A percentile compares a stretch with the other conserved stretches of the same genome.
These are phyloP conservation scores for Nephelium lappaceum DNA, from an alignment of 345 rosid genomes.

Conservation along the genomic window DNA sequence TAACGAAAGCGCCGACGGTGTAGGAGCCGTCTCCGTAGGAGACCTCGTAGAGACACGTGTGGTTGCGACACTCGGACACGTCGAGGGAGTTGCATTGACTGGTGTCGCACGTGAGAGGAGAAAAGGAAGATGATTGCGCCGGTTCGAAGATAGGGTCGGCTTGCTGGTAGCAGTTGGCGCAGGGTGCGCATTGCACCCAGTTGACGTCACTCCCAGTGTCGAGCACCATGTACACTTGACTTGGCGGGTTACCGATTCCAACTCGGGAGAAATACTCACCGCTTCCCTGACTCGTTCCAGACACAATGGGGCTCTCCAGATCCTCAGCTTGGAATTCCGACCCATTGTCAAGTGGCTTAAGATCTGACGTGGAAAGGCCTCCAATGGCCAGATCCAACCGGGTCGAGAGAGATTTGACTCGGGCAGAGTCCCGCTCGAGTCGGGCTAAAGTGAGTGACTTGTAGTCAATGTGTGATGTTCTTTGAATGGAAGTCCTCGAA, in stretches of 20 bases:
- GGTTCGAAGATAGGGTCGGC: slow-evolving; percentile 89
- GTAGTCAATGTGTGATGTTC: slow-evolving; percentile 52
- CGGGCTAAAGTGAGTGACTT: slow-evolving; percentile 62
- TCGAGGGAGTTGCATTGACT: slow-evolving; percentile 69
- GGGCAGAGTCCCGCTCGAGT: slow-evolving; percentile 71
- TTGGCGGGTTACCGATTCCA: slow-evolving; percentile 80
- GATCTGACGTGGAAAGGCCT: slow-evolving; percentile 49
- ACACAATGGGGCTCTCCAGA: slow-evolving; percentile 57
- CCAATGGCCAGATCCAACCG: slow-evolving; percentile 56
- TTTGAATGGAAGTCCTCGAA: slow-evolving; percentile 47
- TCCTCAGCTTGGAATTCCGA: slow-evolving; percentile 36
- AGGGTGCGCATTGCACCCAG: slow-evolving; percentile 91
- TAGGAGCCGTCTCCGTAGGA: slow-evolving; percentile 92
- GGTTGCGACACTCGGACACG: slow-evolving; percentile 64
- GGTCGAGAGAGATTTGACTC: slow-evolving; percentile 55
- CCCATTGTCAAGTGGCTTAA: slow-evolving; percentile 40
- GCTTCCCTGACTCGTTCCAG: slow-evolving; percentile 86
- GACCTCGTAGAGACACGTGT: slow-evolving; percentile 76
- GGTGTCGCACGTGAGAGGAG: slow-evolving; percentile 63
- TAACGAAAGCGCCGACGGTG: slow-evolving; percentile 80
- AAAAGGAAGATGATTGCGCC: slow-evolving; percentile 59
- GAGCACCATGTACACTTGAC: slow-evolving; percentile 67
- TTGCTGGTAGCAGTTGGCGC: slow-evolving; percentile 88
- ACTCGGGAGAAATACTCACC: slow-evolving; percentile 94
- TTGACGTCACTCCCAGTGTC: slow-evolving; percentile 93